These are phyloP conservation scores for Malus asiatica DNA, from an alignment of 306 rosid genomes.

Conservation along the genomic window DNA sequence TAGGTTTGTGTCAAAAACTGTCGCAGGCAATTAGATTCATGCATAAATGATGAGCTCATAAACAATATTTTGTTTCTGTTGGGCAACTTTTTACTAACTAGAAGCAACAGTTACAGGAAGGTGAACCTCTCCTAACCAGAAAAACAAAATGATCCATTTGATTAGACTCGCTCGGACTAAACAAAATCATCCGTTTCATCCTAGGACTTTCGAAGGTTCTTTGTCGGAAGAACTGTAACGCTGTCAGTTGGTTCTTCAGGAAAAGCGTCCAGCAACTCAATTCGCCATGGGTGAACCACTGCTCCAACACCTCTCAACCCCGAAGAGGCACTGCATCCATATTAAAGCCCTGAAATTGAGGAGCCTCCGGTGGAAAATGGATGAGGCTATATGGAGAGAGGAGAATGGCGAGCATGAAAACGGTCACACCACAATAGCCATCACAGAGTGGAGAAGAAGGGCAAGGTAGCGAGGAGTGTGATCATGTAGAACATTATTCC, in stretches of 20 bases:
- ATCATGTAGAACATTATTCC: not conserved
- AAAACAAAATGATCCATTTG: not conserved
- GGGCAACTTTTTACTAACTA: not conserved
- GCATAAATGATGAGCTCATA: not conserved
- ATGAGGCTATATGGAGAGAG: not conserved
- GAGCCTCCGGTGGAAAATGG: not conserved
- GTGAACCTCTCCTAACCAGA: not conserved
- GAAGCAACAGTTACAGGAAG: not conserved
- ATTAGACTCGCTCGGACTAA: not conserved
- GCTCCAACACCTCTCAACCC: not conserved
- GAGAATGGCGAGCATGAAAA: not conserved
- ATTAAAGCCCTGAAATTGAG: not conserved
- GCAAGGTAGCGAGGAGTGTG: not conserved
- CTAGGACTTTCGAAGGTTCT: not conserved
- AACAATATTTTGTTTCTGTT: not conserved
- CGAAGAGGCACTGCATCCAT: not conserved
- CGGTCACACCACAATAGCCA: not conserved
- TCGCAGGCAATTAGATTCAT: not conserved
- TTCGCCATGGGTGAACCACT: not conserved
- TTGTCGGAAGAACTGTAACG: not conserved
- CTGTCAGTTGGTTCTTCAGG: not conserved
- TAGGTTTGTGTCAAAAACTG: no score
- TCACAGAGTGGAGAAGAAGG: not conserved
- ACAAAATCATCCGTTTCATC: not conserved
- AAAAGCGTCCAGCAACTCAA: not conserved